Evolutionary conservation across 371 early-diverging fungal genomes (phyloP), one percentile per base, ranked within the genome.

Genomic region (Circinella umbellata): DNA sequence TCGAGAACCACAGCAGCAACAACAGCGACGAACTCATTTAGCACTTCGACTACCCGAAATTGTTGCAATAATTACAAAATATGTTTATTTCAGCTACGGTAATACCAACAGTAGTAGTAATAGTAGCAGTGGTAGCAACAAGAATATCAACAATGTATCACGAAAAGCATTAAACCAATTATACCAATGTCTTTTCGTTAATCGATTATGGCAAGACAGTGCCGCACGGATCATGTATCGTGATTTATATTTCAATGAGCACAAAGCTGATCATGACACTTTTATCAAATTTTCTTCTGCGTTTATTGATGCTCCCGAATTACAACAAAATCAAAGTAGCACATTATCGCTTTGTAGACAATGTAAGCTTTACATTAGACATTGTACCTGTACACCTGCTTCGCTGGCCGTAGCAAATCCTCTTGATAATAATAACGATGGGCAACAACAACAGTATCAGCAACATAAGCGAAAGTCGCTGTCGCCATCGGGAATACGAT

Each of bases 131-230:
- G 39, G 42, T 9, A 42, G 42, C 11, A 42, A 11, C 51, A 51
- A 51, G 51, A 3, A 51, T 15, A 5, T 4, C 15, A 59, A 1
- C 42, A 11, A 11, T 42, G 11, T 42, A 9, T 42, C 42, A 60
- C 71, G 60, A 76, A 60, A 54, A 47, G 42, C 67, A 11, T 39
- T 60, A 20, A 49, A 17, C 5, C 51, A 64, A 15, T 63, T 81
- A n/a, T 77, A 77, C 38, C 73, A 80, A 17, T 78, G 80, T 48
- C 61, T 84, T 18, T 66, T 73, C 36, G 85, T 85, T 10, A 82
- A 78, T 61, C 80, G 69, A 38, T 64, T 79, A 27, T 85, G 82
- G 81, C 73, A 82, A 61, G 77, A 80, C 63, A 76, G 80, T 66
- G 72, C 79, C 1, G 69, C 63, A 55, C 76, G 80, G 3, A 63